Base-by-base conservation (phyloP, 2,329 filamentous ascomycete species). In the Zasmidium angulare region DNA sequence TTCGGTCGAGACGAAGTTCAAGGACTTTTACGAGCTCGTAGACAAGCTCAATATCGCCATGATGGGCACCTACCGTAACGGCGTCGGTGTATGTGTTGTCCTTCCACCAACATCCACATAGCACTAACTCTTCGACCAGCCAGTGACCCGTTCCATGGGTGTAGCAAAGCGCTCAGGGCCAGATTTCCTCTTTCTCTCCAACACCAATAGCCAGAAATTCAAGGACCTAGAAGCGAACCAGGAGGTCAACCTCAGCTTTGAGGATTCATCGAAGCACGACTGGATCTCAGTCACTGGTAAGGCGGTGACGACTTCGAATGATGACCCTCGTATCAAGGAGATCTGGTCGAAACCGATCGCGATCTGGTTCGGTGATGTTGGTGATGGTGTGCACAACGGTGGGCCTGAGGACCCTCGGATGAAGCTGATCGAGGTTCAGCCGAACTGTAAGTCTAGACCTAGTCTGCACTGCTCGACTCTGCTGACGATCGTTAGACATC, bases 161-260 rank as follows among this genome's bases (percentile, higher is more conserved):
- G 68, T 81, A 23, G 77, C 78, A 55, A 78, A 90, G 87, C 74
- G 90, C 54, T 64, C 66, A 52, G 80, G 80, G 11, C 79, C 79
- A 6, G 79, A 82, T 68, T 79, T 82, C 68, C 75, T 81, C 64
- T 82, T 80, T 73, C 75, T 82, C 50, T 70, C 78, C 68, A 82
- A 82, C 72, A 69, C 66, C 23, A 72, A 81, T 72, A 77, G 74
- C 49, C 65, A 74, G 53, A 82, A 82, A 52, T 79, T 82, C 69
- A 64, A 71, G 50, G 80, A 82, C 65, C 68, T 82, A 10, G 63
- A 73, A 9, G 56, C 72, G n/a, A 76, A 76, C 68, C 73, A 73
- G 21, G 74, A 77, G 62, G 61, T 76, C 53, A 75, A 77, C 53
- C 67, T 82, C 53, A 75, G 75, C 20, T 79, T 82, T 73, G 78